Conservation (phyloP, 2,329 filamentous ascomycete species). For the Davidsoniella eucalypti region DNA sequence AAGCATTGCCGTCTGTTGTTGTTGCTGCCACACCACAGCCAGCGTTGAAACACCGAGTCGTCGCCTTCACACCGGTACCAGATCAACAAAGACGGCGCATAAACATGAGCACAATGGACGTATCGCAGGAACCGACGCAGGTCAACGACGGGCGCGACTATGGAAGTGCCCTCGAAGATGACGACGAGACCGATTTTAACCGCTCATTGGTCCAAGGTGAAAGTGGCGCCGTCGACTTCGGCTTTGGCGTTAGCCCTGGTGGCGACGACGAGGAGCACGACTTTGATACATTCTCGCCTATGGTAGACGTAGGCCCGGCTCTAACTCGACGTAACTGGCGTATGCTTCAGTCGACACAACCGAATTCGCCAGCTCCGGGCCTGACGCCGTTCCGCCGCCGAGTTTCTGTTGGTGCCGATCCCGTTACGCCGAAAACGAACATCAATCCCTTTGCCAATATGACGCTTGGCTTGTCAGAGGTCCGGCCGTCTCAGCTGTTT, state of each 20-base stretch:
- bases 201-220: conserved; percentile 16
- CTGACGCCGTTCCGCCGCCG: conserved; percentile 20
- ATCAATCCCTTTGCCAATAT: conserved; percentile 29
- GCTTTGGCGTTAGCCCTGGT: conserved; percentile 23
- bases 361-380: conserved; percentile 17
- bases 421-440: conserved; percentile 33
- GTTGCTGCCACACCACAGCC: background rate
- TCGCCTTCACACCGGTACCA: background rate
- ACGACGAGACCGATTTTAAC: conserved; percentile 13
- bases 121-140: conserved; percentile 30
- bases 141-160: conserved; percentile 41
- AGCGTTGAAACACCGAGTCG: background rate
- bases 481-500: conserved; percentile 33
- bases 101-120: conserved; percentile 6
- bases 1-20: background rate
- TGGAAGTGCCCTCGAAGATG: conserved; percentile 24
- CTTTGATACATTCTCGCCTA: conserved; percentile 21
- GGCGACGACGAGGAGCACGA: conserved; percentile 24
- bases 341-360: conserved; percentile 18
- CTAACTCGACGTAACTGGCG: conserved; percentile 26
- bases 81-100: background rate
- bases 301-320: conserved; percentile 20
- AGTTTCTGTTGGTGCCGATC: conserved; percentile 15
- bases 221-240: conserved; percentile 15
- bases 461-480: conserved; percentile 3